Conservation (phyloP, 108 stramenopile genomes). For the Cyclotella choctawhatcheeana region DNA sequence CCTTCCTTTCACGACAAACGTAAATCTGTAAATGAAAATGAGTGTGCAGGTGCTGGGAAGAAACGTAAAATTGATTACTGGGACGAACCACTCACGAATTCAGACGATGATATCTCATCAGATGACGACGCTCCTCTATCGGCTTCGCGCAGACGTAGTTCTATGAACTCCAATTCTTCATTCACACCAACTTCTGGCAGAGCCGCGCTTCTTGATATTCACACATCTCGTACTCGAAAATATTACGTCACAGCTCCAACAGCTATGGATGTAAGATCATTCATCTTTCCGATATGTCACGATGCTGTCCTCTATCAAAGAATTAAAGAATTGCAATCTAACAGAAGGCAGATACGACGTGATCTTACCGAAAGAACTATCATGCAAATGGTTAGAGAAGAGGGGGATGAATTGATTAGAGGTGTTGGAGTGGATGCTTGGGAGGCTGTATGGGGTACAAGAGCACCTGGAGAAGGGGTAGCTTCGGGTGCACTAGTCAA, state of each 20-base stretch:
- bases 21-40: constrained; percentile 11
- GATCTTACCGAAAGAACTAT: constrained; percentile 57
- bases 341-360: constrained; percentile 59
- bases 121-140: constrained; percentile 15
- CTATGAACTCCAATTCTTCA: not conserved
- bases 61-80: constrained; percentile 64
- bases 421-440: constrained; percentile 34
- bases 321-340: constrained; percentile 68
- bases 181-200: constrained; percentile 58
- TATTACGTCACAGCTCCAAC: constrained; percentile 61
- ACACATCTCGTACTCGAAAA: constrained; percentile 56
- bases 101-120: constrained; percentile 6
- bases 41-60: not conserved
- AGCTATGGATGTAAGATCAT: constrained; percentile 70
- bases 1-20: constrained; percentile 34
- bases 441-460: constrained; percentile 30
- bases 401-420: constrained; percentile 56
- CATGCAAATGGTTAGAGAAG: constrained; percentile 55
- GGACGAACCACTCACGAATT: constrained; percentile 66
- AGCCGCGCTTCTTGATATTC: constrained; percentile 66
- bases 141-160: constrained; percentile 7
- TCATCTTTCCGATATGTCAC: constrained; percentile 88
- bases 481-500: constrained; percentile 46
- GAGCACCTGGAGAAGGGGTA: constrained; percentile 28
- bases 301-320: constrained; percentile 75